A percentile compares a stretch with the other conserved stretches of the same genome.
Conservation (phyloP, 2,329 filamentous ascomycete species). For the Xylaria digitata region DNA sequence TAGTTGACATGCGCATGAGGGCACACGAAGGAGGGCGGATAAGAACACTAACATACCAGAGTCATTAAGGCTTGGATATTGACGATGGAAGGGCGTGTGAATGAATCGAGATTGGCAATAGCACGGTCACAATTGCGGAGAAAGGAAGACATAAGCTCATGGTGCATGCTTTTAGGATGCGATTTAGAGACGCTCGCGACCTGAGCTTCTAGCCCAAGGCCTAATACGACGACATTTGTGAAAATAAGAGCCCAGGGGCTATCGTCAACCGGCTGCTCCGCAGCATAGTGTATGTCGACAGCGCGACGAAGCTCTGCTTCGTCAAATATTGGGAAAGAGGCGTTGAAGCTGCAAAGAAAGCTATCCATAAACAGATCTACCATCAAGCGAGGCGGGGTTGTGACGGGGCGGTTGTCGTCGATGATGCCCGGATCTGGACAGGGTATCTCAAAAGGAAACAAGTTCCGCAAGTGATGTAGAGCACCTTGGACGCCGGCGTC, state of each 20-base stretch:
- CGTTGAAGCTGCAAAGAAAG: conserved; percentile 21
- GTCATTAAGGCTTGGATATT: conserved; percentile 27
- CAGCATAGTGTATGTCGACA: conserved; percentile 22
- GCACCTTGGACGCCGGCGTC: conserved; percentile 10
- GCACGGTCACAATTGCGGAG: conserved; percentile 29
- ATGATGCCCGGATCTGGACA: conserved; percentile 16
- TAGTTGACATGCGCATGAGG: background rate
- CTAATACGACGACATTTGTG: conserved; percentile 25
- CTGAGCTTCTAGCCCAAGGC: conserved; percentile 22
- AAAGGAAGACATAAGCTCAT: conserved; percentile 27
- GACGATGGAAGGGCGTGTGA: conserved; percentile 16
- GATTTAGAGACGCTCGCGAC: conserved; percentile 19
- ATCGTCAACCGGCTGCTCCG: conserved; percentile 4
- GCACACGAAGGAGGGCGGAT: background rate
- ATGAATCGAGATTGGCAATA: conserved; percentile 27
- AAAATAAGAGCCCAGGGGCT: conserved; percentile 27
- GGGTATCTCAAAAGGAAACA: conserved; percentile 22
- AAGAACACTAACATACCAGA: conserved; percentile 17
- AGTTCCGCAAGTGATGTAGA: conserved; percentile 15
- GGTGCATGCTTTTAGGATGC: conserved; percentile 26
- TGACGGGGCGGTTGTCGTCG: conserved; percentile 18
- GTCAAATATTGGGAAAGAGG: conserved; percentile 21
- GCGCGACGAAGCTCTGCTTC: conserved; percentile 24
- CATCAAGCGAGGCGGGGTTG: conserved; percentile 22
- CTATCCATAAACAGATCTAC: conserved; percentile 22